phyloP scores from a whole-genome alignment of 176 grass and related monocot genomes.

The Zoysia pacifica region DNA sequence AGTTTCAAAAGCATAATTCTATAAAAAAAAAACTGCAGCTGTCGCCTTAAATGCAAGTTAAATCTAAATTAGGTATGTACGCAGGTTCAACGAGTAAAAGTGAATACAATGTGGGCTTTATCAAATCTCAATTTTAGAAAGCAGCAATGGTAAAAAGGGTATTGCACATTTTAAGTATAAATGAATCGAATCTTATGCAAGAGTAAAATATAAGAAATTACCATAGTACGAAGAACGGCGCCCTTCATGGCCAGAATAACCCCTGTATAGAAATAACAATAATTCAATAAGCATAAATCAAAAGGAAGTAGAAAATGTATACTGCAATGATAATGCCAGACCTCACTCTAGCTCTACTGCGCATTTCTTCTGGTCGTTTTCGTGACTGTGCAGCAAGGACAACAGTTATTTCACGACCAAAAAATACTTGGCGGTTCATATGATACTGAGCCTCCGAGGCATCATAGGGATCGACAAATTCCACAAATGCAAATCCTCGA shows the following conservation, averaged over 20 bases:
- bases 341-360: constrained; percentile 65
- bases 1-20: not conserved
- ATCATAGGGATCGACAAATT: constrained; percentile 86
- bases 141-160: too few relatives aligned
- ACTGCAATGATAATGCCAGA: constrained; percentile 19
- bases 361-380: constrained; percentile 96
- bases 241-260: constrained; percentile 69
- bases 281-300: constrained; percentile 27
- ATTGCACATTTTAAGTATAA: not conserved
- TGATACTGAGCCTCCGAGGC: constrained; percentile 96
- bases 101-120: not conserved
- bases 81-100: not conserved
- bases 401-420: constrained; percentile 90
- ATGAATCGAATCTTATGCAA: not conserved
- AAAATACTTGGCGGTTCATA: constrained; percentile 92
- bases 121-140: not conserved
- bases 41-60: not conserved
- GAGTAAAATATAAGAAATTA: constrained; percentile 37
- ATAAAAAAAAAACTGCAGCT: not conserved
- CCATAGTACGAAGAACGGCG: constrained; percentile 76
- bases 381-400: constrained; percentile 90
- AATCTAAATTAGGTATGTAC: not conserved
- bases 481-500: constrained; percentile 91
- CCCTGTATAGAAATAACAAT: constrained; percentile 54
- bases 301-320: constrained; percentile 13